These are phyloP conservation scores for Coniophora puteana DNA, from an alignment of 1,284 basidiomycete species.

Conservation along the genomic window DNA sequence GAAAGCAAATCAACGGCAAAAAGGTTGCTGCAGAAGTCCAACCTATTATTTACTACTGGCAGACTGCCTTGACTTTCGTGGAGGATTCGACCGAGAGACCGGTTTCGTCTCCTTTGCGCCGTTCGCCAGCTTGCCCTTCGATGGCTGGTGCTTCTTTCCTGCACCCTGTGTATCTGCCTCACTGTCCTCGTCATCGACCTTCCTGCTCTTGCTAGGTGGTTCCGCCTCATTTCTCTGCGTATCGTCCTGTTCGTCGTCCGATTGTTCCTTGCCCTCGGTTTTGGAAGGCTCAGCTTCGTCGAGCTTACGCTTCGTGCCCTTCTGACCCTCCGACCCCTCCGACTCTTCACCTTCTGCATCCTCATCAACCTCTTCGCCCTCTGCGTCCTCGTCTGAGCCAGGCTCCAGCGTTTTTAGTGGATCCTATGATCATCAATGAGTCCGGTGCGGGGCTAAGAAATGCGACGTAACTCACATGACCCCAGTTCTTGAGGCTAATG, in stretches of 20 bases:
- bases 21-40: too few relatives aligned
- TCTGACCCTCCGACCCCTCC: background rate
- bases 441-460: background rate
- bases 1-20: too few relatives aligned
- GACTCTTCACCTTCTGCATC: background rate
- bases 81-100: too few relatives aligned
- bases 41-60: too few relatives aligned
- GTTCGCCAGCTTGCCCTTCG: too few relatives aligned
- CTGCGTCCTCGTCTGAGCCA: constrained; percentile 2
- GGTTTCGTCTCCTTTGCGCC: too few relatives aligned
- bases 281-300: background rate
- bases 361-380: background rate
- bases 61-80: background rate
- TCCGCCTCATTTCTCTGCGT: background rate
- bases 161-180: background rate
- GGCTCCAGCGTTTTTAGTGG: constrained; percentile 8
- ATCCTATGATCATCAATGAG: constrained; percentile 8
- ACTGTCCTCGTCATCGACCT: background rate
- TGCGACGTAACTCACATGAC: constrained; percentile 26
- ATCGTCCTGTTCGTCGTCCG: background rate
- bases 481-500: constrained; percentile 33
- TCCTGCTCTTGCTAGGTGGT: background rate
- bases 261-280: background rate
- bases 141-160: background rate
- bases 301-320: constrained; percentile 2